phyloP scores from a whole-genome alignment of 805 yeast genomes.

The Yarrowia sp. region DNA sequence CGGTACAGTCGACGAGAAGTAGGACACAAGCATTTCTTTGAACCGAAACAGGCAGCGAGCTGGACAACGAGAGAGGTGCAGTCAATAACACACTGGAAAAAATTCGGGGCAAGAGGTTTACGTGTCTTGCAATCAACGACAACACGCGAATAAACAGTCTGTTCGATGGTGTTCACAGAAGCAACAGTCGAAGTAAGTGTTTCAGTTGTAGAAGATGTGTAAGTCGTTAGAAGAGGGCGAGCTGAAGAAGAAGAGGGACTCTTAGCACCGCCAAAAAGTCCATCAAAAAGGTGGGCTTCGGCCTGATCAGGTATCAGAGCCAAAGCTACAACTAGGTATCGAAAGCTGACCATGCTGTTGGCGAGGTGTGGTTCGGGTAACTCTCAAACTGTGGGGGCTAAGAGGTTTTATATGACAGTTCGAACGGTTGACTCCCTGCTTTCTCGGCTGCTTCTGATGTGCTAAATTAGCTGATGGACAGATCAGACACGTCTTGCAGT shows the following conservation, averaged over 20 bases:
- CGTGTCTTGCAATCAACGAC: background rate
- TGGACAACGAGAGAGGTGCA: background rate
- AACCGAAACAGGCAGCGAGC: background rate
- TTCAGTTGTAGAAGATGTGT: background rate
- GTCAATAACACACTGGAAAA: background rate
- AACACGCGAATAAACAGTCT: background rate
- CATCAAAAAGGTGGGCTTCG: background rate
- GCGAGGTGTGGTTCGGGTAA: too few species aligned
- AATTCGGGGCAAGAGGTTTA: background rate
- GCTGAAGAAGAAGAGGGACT: background rate
- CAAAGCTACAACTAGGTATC: background rate
- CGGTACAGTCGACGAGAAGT: background rate
- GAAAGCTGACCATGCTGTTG: background rate
- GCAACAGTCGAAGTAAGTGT: background rate
- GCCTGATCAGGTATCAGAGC: background rate
- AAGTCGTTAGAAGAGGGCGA: background rate
- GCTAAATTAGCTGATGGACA: too few species aligned
- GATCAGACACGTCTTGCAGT: too few species aligned
- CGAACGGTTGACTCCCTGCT: too few species aligned
- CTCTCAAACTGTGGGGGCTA: too few species aligned
- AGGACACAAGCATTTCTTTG: constrained; percentile 1
- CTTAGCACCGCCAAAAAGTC: background rate
- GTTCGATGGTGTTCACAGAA: background rate
- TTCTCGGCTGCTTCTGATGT: too few species aligned
- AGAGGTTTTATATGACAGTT: too few species aligned